Percentiles rank a stretch among this genome's conserved stretches.
phyloP scores from a whole-genome alignment of 1,139 yeast species.

The Debaryomyces subglobosus region DNA sequence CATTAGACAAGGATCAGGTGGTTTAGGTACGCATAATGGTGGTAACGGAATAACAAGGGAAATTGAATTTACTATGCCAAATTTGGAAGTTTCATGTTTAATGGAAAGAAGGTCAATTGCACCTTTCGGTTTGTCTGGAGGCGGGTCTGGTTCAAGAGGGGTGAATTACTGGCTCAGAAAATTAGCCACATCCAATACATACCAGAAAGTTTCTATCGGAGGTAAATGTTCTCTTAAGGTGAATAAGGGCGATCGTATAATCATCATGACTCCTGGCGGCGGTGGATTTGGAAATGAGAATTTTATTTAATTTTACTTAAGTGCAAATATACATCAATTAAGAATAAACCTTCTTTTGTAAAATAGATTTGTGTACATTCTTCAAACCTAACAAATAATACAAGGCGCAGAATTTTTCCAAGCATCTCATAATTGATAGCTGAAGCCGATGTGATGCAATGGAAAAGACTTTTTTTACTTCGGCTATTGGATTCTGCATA shows the following conservation, averaged over 20 bases:
- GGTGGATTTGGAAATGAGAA: constrained; percentile 46
- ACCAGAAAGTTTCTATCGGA: constrained; percentile 37
- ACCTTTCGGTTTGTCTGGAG: constrained; percentile 28
- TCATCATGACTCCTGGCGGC: constrained; percentile 51
- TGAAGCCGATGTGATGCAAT: too few species aligned
- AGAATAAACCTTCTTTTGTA: too few species aligned
- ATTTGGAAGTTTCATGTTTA: constrained; percentile 39
- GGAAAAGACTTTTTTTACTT: too few species aligned
- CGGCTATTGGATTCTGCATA: too few species aligned
- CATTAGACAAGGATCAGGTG: constrained; percentile 38
- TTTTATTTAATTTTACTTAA: not conserved
- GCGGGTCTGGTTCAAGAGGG: constrained; percentile 41
- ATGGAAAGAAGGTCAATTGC: constrained; percentile 33
- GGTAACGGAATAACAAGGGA: constrained; percentile 34
- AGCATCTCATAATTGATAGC: too few species aligned
- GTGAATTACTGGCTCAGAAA: constrained; percentile 39
- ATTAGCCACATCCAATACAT: constrained; percentile 20
- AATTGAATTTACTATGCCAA: constrained; percentile 20
- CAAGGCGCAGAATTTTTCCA: too few species aligned
- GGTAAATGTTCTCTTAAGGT: constrained; percentile 47
- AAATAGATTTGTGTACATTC: too few species aligned
- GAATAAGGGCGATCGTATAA: constrained; percentile 43
- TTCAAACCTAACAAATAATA: too few species aligned
- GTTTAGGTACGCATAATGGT: constrained; percentile 39
- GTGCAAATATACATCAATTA: too few species aligned